Evolutionary conservation across 352 stramenopile genomes (phyloP).

Genomic region (Phytophthora fragariae): DNA sequence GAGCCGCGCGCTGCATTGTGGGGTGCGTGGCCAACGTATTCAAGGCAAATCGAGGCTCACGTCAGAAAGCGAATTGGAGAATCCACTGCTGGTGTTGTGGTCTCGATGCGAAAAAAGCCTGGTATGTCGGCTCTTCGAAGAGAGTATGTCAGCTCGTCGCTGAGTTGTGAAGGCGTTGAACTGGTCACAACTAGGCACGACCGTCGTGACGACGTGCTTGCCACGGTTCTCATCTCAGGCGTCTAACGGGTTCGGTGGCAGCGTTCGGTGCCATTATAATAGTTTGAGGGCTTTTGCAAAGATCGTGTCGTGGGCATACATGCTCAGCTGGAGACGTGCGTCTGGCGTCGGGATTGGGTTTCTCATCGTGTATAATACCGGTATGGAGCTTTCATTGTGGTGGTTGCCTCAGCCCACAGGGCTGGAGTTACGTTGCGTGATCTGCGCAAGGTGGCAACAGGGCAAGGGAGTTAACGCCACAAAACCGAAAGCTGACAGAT

Average conservation of each 20-base stretch:
- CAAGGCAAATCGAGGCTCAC: background rate
- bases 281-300: constrained; percentile 1
- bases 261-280: background rate
- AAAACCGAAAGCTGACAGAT: no score
- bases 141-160: background rate
- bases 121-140: no score
- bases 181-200: constrained; percentile 1
- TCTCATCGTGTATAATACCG: background rate
- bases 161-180: constrained; percentile 12
- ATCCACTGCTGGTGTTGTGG: constrained; percentile 13
- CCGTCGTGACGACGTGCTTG: background rate
- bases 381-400: background rate
- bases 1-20: constrained; percentile 8
- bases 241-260: background rate
- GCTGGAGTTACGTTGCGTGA: no score
- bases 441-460: no score
- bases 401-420: no score
- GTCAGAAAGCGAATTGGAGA: background rate
- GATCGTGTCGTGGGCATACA: background rate
- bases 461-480: no score
- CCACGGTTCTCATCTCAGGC: background rate
- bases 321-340: background rate
- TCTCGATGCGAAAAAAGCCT: background rate
- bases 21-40: background rate
- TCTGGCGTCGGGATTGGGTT: constrained; percentile 1